Evolutionary conservation across 768 basidiomycete species (phyloP).

Genomic region (Panellus pusillus): DNA sequence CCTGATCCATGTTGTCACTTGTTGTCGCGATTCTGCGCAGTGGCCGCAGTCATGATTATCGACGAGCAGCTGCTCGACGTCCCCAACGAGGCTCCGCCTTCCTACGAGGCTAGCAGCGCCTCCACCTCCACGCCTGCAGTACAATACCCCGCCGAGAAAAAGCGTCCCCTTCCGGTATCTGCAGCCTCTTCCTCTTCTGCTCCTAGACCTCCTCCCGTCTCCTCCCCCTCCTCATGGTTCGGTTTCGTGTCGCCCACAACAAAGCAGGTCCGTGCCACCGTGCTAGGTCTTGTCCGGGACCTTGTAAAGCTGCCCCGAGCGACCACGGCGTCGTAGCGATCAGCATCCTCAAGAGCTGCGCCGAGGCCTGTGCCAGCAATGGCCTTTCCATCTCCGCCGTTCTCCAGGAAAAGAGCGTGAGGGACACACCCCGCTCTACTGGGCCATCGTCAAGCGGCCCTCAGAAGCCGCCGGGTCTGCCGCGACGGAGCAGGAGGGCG

Average conservation of each 20-base stretch:
- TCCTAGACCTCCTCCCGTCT: conserved; percentile 1
- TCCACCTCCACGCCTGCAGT: neutral
- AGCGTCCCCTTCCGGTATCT: conserved; percentile 2
- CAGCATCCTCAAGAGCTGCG: conserved; percentile 44
- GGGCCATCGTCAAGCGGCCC: conserved; percentile 35
- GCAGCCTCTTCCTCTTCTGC: conserved; percentile 3
- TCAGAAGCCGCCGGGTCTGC: conserved; percentile 6
- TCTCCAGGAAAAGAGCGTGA: conserved; percentile 50
- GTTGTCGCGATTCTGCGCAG: neutral
- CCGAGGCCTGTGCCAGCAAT: conserved; percentile 42
- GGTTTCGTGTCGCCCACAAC: conserved; percentile 19
- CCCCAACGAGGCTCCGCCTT: conserved; percentile 10
- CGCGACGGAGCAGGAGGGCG: neutral
- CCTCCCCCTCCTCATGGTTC: conserved; percentile 9
- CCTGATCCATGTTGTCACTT: conserved; percentile 5
- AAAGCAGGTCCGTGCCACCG: conserved; percentile 38
- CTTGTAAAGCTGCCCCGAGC: conserved; percentile 28
- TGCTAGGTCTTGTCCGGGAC: conserved; percentile 40
- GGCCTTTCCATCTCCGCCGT: conserved; percentile 40
- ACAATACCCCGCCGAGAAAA: neutral
- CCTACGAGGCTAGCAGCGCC: conserved; percentile 15
- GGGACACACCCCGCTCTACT: conserved; percentile 49
- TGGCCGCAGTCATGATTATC: neutral
- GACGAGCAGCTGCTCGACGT: neutral
- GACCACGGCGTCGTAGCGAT: conserved; percentile 16